Evolutionary conservation across 805 yeast genomes (phyloP), one percentile per base, ranked within the genome.

Genomic region (Candida rishiriensis): DNA sequence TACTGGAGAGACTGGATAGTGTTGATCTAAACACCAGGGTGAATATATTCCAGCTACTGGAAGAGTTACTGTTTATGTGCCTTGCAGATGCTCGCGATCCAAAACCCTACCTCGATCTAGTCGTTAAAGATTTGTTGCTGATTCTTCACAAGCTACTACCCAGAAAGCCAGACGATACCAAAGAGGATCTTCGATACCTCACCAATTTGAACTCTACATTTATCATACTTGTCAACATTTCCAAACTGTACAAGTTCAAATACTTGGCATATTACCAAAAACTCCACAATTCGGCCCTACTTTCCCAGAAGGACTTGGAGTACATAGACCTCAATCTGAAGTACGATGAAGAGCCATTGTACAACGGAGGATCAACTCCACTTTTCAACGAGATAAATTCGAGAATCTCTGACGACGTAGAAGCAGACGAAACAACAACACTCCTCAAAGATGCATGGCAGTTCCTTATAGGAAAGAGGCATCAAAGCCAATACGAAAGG

Each of bases 31-130:
- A 86, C 55, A 65, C 74, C 34, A 71, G 86, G 47, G 70, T 86
- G 36, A 85, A 83, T 49, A 72, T 86, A 8, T 72, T 87, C 46
- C 86, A 79, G 57, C 81, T 86, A 53, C 59, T 88, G 3, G 91
- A 86, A 48, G 74, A 79, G n/a, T 61, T 86, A 32, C 67, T 79
- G 1, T 52, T 63, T 16, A 70, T 69, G 18, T 63, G 75, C 17
- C 61, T 60, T 34, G 31, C 36, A 13, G 48, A 43, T 34, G 28
- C 39, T 41, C 12, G 34, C 11, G 34, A 42, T 29, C 42, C 14
- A 12, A 44, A 29, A 10, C 56, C 57, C 5, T 57, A 50, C 41
- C 34, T 49, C 28, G 18, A 41, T 5, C 43, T 51, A 9, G 49
- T 72, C 2, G 39, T 61, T 13, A 52, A 53, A 5, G 73, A 71